Evolutionary conservation across 2,329 filamentous ascomycete species (phyloP).

Genomic region (Phaeomoniella chlamydospora): DNA sequence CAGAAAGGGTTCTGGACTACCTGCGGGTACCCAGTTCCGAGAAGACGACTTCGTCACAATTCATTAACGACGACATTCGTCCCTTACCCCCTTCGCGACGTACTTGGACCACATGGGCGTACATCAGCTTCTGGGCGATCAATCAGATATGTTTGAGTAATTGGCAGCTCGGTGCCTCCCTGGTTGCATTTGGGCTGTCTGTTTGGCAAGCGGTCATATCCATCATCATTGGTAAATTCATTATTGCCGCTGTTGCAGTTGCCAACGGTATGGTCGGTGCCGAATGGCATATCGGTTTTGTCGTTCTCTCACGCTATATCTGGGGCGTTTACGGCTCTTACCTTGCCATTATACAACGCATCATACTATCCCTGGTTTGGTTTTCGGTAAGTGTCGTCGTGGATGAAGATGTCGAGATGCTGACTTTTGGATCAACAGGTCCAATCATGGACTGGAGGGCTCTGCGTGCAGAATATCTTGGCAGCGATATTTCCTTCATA

Average conservation of each 20-base stretch:
- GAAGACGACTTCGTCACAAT: slow-evolving; percentile 12
- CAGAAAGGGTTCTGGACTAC: neutral
- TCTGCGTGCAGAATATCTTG: slow-evolving; percentile 18
- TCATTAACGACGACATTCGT: slow-evolving; percentile 25
- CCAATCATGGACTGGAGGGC: slow-evolving; percentile 22
- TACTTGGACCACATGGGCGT: slow-evolving; percentile 21
- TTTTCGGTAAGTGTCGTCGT: slow-evolving; percentile 8
- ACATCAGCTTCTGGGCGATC: slow-evolving; percentile 25
- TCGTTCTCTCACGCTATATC: slow-evolving; percentile 23
- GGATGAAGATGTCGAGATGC: slow-evolving; percentile 1
- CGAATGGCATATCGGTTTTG: slow-evolving; percentile 28
- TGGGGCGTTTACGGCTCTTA: slow-evolving; percentile 28
- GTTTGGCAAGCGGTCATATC: slow-evolving; percentile 27
- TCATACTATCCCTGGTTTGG: slow-evolving; percentile 21
- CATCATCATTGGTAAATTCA: slow-evolving; percentile 23
- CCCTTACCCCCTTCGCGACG: slow-evolving; percentile 23
- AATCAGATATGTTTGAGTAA: slow-evolving; percentile 21
- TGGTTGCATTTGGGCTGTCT: slow-evolving; percentile 22
- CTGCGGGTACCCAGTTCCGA: neutral
- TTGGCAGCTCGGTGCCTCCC: slow-evolving; percentile 21
- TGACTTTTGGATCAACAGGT: slow-evolving; percentile 21
- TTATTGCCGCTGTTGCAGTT: slow-evolving; percentile 19
- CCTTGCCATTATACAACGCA: slow-evolving; percentile 23
- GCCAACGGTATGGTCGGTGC: slow-evolving; percentile 23
- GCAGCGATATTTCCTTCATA: slow-evolving; percentile 19